phyloP scores from a whole-genome alignment of 1,284 basidiomycete species.

The Coriolopsis trogii region DNA sequence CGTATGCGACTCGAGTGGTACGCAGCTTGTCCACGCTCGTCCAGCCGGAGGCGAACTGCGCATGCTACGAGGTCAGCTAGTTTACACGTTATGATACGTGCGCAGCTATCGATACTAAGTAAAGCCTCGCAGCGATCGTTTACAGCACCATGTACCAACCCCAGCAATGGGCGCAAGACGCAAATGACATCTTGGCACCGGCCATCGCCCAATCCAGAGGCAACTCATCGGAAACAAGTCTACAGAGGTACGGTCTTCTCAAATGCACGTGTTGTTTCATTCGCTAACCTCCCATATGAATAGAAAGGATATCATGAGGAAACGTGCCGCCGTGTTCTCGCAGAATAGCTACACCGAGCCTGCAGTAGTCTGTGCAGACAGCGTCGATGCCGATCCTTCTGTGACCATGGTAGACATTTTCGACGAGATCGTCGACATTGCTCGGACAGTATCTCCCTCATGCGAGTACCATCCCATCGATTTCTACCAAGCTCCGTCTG shows the following conservation, averaged over 20 bases:
- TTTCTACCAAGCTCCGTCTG: background rate
- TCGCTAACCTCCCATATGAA: no score
- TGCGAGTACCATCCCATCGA: conserved; percentile 12
- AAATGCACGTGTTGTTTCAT: no score
- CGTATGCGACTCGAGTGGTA: no score
- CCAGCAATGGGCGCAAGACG: conserved; percentile 6
- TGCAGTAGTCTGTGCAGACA: conserved; percentile 26
- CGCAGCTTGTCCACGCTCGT: conserved; percentile 7
- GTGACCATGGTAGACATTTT: conserved; percentile 22
- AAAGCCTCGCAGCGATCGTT: conserved; percentile 1
- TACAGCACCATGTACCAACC: conserved; percentile 12
- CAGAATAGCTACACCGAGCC: conserved; percentile 15
- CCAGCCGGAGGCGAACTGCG: conserved; percentile 5
- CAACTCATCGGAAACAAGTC: background rate
- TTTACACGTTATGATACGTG: no score
- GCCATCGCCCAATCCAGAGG: background rate
- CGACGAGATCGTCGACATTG: conserved; percentile 22
- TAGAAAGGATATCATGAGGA: no score
- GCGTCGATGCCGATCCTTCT: conserved; percentile 21
- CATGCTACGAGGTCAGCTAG: conserved; percentile 5
- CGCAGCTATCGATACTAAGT: no score
- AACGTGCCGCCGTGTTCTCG: background rate
- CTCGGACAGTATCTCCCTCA: conserved; percentile 18
- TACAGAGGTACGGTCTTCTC: no score
- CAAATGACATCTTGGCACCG: conserved; percentile 2